A percentile compares a stretch with the other conserved stretches of the same genome.
Evolutionary conservation across 805 yeast species (phyloP).

Genomic region (Saturnispora gosingensis): DNA sequence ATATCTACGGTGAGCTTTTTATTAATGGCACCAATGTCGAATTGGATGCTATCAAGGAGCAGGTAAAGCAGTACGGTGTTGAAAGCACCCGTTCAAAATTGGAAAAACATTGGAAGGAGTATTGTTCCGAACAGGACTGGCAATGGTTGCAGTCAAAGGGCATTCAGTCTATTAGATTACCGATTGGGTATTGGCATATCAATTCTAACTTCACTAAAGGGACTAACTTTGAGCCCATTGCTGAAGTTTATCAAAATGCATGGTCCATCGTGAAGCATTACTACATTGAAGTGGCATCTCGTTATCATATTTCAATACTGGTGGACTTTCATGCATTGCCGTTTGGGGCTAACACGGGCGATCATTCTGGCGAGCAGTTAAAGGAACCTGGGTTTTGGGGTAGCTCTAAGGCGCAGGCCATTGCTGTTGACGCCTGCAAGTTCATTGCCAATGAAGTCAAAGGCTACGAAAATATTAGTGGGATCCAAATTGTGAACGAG

Average conservation of each 20-base stretch:
- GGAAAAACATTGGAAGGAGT: constrained; percentile 59
- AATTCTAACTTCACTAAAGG: constrained; percentile 49
- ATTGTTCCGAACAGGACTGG: constrained; percentile 69
- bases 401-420: constrained; percentile 30
- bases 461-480: constrained; percentile 59
- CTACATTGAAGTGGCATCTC: constrained; percentile 50
- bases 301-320: constrained; percentile 59
- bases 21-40: constrained; percentile 55
- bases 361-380: constrained; percentile 68
- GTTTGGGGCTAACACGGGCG: constrained; percentile 82
- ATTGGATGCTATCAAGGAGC: constrained; percentile 55
- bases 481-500: constrained; percentile 81
- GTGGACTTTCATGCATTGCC: constrained; percentile 88
- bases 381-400: constrained; percentile 60
- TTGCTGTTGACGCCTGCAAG: constrained; percentile 42
- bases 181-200: constrained; percentile 90
- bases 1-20: constrained; percentile 60
- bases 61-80: constrained; percentile 39
- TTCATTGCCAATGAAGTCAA: constrained; percentile 54
- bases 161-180: constrained; percentile 76
- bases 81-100: constrained; percentile 45
- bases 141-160: constrained; percentile 55
- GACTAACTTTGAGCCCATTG: constrained; percentile 52
- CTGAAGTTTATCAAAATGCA: constrained; percentile 56
- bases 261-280: constrained; percentile 52